These are phyloP conservation scores for Erysimum cheiranthoides DNA, from an alignment of 345 rosid genomes.

Conservation along the genomic window DNA sequence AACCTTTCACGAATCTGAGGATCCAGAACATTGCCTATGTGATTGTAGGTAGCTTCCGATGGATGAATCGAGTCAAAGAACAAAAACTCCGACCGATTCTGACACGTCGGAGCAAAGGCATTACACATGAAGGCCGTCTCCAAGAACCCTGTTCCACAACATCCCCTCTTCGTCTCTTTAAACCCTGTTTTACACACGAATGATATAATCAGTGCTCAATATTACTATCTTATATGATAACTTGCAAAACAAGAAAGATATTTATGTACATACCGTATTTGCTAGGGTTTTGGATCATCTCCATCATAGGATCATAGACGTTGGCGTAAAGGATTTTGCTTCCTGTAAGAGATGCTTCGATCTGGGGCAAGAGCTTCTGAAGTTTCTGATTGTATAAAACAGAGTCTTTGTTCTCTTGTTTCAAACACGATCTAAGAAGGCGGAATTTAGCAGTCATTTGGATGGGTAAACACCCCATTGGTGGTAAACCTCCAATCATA, in stretches of 20 bases:
- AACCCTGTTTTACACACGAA: conserved; percentile 47
- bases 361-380: conserved; percentile 35
- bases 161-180: conserved; percentile 51
- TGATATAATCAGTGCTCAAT: background rate
- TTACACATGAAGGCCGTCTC: conserved; percentile 53
- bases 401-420: conserved; percentile 56
- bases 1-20: conserved; percentile 15
- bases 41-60: conserved; percentile 49
- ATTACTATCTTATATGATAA: background rate
- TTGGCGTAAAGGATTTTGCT: conserved; percentile 52
- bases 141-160: conserved; percentile 56
- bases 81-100: conserved; percentile 45
- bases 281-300: conserved; percentile 52
- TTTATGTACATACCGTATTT: conserved; percentile 48
- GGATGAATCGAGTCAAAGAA: conserved; percentile 66
- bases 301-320: conserved; percentile 47
- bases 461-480: conserved; percentile 67
- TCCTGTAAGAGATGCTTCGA: conserved; percentile 50
- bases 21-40: conserved; percentile 22
- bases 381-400: conserved; percentile 57
- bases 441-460: conserved; percentile 49
- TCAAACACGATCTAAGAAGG: conserved; percentile 45
- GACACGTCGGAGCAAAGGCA: conserved; percentile 42
- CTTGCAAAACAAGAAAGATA: conserved; percentile 8
- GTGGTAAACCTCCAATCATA: conserved; percentile 59